Evolutionary conservation across 2,329 filamentous ascomycete species (phyloP).

Genomic region (Fusarium tanahbumbuense): DNA sequence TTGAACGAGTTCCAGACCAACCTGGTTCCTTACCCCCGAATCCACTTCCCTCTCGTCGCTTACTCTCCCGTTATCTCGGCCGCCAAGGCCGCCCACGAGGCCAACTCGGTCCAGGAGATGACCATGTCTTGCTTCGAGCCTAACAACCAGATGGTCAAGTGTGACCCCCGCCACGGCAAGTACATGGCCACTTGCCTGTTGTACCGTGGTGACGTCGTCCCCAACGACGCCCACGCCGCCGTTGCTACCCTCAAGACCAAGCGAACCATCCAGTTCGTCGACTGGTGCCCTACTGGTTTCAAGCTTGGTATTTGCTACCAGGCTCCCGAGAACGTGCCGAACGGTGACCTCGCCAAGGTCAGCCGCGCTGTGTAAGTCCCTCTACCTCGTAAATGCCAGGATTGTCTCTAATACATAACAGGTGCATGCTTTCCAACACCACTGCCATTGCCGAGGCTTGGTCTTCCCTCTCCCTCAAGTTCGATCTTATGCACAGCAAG

Average conservation of each 20-base stretch:
- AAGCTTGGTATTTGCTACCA: constrained; percentile 99
- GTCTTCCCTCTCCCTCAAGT: constrained; percentile 96
- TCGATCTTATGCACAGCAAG: constrained; percentile 99
- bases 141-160: constrained; percentile 99
- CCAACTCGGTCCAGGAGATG: constrained; percentile 98
- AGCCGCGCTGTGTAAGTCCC: constrained; percentile 92
- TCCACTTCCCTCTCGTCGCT: constrained; percentile 98
- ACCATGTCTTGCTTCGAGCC: constrained; percentile 99
- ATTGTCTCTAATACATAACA: constrained; percentile 49
- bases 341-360: constrained; percentile 97
- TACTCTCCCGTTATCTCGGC: constrained; percentile 95
- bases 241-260: constrained; percentile 99
- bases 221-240: constrained; percentile 92
- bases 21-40: constrained; percentile 97
- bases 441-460: constrained; percentile 98
- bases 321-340: constrained; percentile 93
- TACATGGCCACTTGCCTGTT: constrained; percentile 99
- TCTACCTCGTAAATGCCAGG: background rate
- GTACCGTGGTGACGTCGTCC: constrained; percentile 98
- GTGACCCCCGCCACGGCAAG: constrained; percentile 97
- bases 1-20: constrained; percentile 99
- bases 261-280: constrained; percentile 98
- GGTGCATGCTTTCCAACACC: constrained; percentile 99
- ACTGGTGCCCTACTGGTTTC: constrained; percentile 99
- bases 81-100: constrained; percentile 95